Base-by-base conservation (phyloP, 1,284 basidiomycete genomes). In the Stereum hirsutum region DNA sequence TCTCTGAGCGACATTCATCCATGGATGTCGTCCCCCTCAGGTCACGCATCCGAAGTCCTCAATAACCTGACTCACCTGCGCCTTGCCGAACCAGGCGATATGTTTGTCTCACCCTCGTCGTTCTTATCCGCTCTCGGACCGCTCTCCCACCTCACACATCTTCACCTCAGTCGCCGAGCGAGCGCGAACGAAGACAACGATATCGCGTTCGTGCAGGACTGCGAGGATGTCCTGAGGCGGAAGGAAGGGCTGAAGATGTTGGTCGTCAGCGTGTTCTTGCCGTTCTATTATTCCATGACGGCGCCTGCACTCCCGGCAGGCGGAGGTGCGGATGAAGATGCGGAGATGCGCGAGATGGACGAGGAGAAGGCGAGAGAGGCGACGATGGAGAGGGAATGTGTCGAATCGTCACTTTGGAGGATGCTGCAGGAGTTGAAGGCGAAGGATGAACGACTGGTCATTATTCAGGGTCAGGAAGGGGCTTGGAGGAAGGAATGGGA, bases 181-280 rank as follows among this genome's bases (percentile, higher is more conserved):
- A 56, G 66, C 38, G 63, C 64, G 2, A 70, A 70, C 47, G 57
- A 60, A 44, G 63, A 61, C 27, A 72, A 70, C 45, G 69, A 72
- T 48, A 31, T 45, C 5, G 51, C 57, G n/a, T 70, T 72, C 44
- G 54, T 56, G 6, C 50, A 57, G 6, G 64, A 68, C 21, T 46
- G 70, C 15, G 45, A 45, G 20, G 20, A 43, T 6, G 52, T 70
- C 30, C 53, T 70, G n/a, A 44, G 39, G 6, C 46, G 44, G 38
- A 55, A 54, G 15, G 53, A 55, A 2, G 45, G 36, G 8, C 39
- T 69, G 48, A 57, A 58, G 2, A 15, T 32, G 26, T 28, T 41
- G n/a, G 39, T 25, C 51, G 56, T 63, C 54, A 49, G 68, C 19
- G 60, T 66, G 20, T 56, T 69, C 46, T 53, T 68, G 46, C 53